A percentile compares a stretch with the other conserved stretches of the same genome.
Conservation (phyloP, 805 yeast species). For the Ogataea populi-albae region DNA sequence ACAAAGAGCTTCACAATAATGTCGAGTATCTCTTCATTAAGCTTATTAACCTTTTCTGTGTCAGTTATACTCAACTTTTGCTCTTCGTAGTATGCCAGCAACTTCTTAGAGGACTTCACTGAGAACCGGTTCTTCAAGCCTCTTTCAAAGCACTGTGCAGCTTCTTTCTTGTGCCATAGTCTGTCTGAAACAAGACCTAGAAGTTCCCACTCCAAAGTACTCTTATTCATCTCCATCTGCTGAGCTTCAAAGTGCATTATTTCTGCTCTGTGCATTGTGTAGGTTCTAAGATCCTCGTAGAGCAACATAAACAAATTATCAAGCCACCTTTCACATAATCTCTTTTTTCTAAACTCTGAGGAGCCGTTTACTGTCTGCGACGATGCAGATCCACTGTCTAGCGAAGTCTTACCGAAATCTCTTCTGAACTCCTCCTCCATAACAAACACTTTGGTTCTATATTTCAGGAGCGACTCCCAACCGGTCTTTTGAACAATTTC, state of each 20-base stretch:
- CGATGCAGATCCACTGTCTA: constrained; percentile 12
- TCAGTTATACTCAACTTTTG: constrained; percentile 39
- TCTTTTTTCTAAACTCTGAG: constrained; percentile 54
- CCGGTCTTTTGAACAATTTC: constrained; percentile 65
- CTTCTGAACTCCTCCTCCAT: constrained; percentile 63
- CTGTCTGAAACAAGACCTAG: constrained; percentile 84
- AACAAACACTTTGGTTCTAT: constrained; percentile 62
- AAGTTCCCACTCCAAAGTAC: constrained; percentile 88
- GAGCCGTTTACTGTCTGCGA: constrained; percentile 12
- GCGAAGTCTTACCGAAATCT: constrained; percentile 19
- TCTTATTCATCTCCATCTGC: constrained; percentile 71
- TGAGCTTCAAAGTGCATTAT: constrained; percentile 85
- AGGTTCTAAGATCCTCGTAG: constrained; percentile 73
- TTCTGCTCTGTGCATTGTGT: constrained; percentile 93
- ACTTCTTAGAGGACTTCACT: constrained; percentile 70
- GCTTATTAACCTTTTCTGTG: constrained; percentile 34
- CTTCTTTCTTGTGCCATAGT: constrained; percentile 82
- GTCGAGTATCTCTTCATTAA: constrained; percentile 61
- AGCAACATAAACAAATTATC: constrained; percentile 67
- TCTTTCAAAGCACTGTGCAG: constrained; percentile 75
- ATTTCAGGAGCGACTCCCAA: constrained; percentile 64
- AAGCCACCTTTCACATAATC: constrained; percentile 72
- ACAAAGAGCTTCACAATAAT: constrained; percentile 75
- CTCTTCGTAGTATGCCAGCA: constrained; percentile 61
- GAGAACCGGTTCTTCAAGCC: constrained; percentile 77